Conservation (phyloP, 2,329 filamentous ascomycete genomes). For the Immersiporthe knoxdaviesiana region DNA sequence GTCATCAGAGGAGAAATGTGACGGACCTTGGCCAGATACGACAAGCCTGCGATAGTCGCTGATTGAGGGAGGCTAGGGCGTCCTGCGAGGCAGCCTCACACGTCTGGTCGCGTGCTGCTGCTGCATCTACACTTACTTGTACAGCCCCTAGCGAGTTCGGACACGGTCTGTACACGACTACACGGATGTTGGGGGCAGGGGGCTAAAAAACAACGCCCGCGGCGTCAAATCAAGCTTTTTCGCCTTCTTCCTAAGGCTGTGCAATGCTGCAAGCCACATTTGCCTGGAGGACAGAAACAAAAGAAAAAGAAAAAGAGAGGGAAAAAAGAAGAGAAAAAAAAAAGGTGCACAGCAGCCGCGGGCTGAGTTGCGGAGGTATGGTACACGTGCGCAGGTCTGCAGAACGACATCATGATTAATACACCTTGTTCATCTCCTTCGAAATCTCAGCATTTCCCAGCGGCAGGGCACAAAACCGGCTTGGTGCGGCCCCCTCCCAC, state of each 20-base stretch:
- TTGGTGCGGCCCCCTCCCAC: background rate
- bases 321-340: background rate
- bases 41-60: background rate
- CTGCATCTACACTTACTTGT: background rate
- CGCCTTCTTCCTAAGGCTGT: background rate
- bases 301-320: background rate
- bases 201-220: background rate
- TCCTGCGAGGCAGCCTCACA: background rate
- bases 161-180: background rate
- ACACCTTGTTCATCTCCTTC: background rate
- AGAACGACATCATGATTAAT: background rate
- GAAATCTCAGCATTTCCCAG: background rate
- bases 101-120: background rate
- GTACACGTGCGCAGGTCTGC: background rate
- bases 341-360: background rate
- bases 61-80: background rate
- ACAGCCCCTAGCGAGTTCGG: background rate
- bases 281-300: background rate
- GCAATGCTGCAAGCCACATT: background rate
- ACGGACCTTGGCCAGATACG: background rate
- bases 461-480: background rate
- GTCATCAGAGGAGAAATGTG: background rate
- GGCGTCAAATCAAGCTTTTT: background rate
- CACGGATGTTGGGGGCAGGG: background rate
- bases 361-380: background rate